Evolutionary conservation across 495 filamentous ascomycete genomes (phyloP).

Genomic region (Aspergillus wentii): DNA sequence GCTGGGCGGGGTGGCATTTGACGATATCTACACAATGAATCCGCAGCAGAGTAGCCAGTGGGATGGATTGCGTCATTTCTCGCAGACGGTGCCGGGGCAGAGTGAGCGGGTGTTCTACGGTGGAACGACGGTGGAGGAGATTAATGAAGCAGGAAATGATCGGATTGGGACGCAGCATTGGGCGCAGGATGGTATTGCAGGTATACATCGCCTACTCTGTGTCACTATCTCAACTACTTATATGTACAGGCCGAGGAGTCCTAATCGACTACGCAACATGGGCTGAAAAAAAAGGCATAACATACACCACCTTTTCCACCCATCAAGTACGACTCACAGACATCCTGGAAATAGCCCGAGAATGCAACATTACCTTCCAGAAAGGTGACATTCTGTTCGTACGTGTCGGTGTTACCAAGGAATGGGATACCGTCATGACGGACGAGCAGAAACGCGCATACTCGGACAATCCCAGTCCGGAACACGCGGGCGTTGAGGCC

Average conservation of each 20-base stretch:
- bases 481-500: slow-evolving; percentile 39
- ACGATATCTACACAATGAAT: slow-evolving; percentile 63
- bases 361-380: slow-evolving; percentile 34
- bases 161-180: slow-evolving; percentile 45
- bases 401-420: slow-evolving; percentile 39
- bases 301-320: slow-evolving; percentile 31
- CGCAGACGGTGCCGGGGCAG: slow-evolving; percentile 25
- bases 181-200: slow-evolving; percentile 39
- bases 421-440: slow-evolving; percentile 32
- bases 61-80: slow-evolving; percentile 62
- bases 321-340: slow-evolving; percentile 35
- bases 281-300: slow-evolving; percentile 33
- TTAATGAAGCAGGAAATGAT: slow-evolving; percentile 44
- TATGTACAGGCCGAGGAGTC: slow-evolving; percentile 43
- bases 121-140: slow-evolving; percentile 38
- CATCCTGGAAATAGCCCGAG: slow-evolving; percentile 31
- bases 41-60: slow-evolving; percentile 70
- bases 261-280: slow-evolving; percentile 52
- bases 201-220: slow-evolving; percentile 16
- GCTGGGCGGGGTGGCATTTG: slow-evolving; percentile 43
- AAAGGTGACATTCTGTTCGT: slow-evolving; percentile 52
- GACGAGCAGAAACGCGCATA: slow-evolving; percentile 31
- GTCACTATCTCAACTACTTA: neutral
- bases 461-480: slow-evolving; percentile 16
- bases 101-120: slow-evolving; percentile 46